Evolutionary conservation across 1,284 basidiomycete genomes (phyloP), one percentile per base, ranked within the genome.

Genomic region (Tilletia indica): DNA sequence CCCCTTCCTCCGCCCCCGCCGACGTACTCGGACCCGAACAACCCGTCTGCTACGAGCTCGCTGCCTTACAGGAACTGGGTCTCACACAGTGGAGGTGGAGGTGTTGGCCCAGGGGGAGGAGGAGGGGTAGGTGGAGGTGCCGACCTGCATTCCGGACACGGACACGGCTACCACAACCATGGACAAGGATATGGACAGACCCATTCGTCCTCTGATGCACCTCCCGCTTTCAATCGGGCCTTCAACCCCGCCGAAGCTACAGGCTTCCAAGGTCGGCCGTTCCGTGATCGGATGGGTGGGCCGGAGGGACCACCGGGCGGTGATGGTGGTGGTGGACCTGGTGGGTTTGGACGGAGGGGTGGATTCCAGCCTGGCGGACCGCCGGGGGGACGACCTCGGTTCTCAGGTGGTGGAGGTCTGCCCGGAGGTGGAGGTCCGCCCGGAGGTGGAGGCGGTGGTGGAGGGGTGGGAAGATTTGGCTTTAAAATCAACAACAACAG

Each of bases 201-300:
- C 2, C 51, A 54, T 12, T 19, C 19, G 16, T 19, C 12, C 8
- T 11, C 19, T 39, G 34, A n/a, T 14, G 14, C 34, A 2, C 34
- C 61, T 42, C n/a, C 58, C 34, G 19, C 31, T 21, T 64, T 36
- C 11, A 64, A 64, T 21, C 42, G 61, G 61, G 61, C n/a, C 16
- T 14, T 64, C 61, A 42, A 64, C 38, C 61, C 61, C 14, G 61
- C 61, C 34, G 61, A 64, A 58, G 21, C 56, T 11, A n/a, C 16
- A 31, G 56, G 56, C 14, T 58, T 58, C 11, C 21, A 25, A 31
- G 2, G 34, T 58, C 56, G 56, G 3, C 56, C 56, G 21, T 58
- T 25, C 21, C 3, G 34, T 34, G 56, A 25, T 6, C 56, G 36
- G 34, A 34, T 12, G 16, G 12, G 36, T 4, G 34, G 38, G 34